These are phyloP conservation scores for Pseudopyrenochaeta lycopersici DNA, from an alignment of 2,329 filamentous ascomycete genomes.

Conservation along the genomic window DNA sequence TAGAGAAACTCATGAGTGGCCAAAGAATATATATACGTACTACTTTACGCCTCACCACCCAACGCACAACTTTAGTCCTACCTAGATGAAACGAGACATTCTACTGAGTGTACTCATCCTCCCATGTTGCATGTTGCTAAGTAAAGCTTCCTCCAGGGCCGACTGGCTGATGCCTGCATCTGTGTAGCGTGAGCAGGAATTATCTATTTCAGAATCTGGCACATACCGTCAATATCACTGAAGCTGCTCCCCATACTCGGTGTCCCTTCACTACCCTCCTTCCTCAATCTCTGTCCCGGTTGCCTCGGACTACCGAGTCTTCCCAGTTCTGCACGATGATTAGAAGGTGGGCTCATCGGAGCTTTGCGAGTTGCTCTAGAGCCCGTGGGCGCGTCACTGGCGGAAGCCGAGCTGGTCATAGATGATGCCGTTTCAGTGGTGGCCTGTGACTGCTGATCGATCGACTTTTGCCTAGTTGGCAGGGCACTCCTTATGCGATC, in stretches of 20 bases:
- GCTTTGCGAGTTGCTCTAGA: constrained; percentile 27
- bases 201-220: background rate
- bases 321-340: constrained; percentile 66
- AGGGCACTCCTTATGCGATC: constrained; percentile 9
- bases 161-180: constrained; percentile 84
- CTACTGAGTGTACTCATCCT: constrained; percentile 75
- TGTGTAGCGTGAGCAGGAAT: constrained; percentile 41
- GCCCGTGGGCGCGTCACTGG: constrained; percentile 33
- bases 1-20: background rate
- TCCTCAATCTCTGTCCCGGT: constrained; percentile 22
- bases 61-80: too few species aligned
- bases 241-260: constrained; percentile 74
- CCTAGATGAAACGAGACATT: constrained; percentile 61
- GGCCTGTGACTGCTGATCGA: constrained; percentile 29
- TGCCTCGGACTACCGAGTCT: constrained; percentile 63
- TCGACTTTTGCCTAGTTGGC: constrained; percentile 17
- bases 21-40: background rate
- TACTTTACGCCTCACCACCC: too few species aligned
- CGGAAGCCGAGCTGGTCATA: constrained; percentile 57
- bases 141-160: constrained; percentile 78
- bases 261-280: constrained; percentile 46
- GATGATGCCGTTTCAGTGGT: constrained; percentile 58
- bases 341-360: constrained; percentile 56
- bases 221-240: constrained; percentile 79
- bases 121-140: constrained; percentile 74